These are phyloP conservation scores for Sambucus nigra DNA, from an alignment of 129 eudicot genomes.

Conservation along the genomic window DNA sequence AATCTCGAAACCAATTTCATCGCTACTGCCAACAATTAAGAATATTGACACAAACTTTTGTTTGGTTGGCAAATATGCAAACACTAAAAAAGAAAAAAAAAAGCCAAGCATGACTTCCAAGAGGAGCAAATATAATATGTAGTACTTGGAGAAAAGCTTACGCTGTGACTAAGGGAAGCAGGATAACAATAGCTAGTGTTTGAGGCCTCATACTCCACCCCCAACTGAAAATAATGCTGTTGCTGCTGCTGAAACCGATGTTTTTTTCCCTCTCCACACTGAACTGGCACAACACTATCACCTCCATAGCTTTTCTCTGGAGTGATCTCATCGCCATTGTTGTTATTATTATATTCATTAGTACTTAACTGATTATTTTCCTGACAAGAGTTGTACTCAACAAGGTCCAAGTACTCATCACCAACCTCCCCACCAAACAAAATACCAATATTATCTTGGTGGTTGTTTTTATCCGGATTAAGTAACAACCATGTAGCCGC, in stretches of 20 bases:
- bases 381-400: conserved; percentile 48
- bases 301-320: conserved; percentile 30
- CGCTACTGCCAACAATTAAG: not conserved
- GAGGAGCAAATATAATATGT: not conserved
- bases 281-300: conserved; percentile 75
- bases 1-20: too few relatives aligned
- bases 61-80: too few relatives aligned
- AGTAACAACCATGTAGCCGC: conserved; percentile 81
- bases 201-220: conserved; percentile 48
- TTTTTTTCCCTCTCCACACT: conserved; percentile 20
- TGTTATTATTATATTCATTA: conserved; percentile 15
- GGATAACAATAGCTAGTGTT: conserved; percentile 46
- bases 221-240: conserved; percentile 42
- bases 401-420: conserved; percentile 87
- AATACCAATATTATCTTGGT: conserved; percentile 23
- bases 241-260: conserved; percentile 24
- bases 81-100: too few relatives aligned
- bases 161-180: conserved; percentile 54
- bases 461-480: conserved; percentile 36
- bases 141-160: conserved; percentile 27
- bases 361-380: conserved; percentile 20
- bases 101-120: too few relatives aligned
- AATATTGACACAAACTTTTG: not conserved
- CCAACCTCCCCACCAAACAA: conserved; percentile 24
- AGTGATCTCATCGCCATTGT: conserved; percentile 27